phyloP scores from a whole-genome alignment of 2,329 filamentous ascomycete species.

The Leptographium radiaticola region DNA sequence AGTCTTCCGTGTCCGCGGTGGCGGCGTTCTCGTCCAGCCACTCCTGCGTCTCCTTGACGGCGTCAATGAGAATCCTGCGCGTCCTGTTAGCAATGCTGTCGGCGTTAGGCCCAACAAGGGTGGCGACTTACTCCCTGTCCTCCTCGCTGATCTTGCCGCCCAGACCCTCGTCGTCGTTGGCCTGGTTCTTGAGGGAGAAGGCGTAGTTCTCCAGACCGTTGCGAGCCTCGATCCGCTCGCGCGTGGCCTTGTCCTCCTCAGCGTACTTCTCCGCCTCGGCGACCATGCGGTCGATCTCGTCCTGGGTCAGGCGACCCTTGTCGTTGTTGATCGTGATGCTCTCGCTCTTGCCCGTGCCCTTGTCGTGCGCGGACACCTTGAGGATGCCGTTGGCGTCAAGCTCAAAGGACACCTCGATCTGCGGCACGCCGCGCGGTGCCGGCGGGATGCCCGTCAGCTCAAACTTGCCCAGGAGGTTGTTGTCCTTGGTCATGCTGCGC shows the following conservation, averaged over 20 bases:
- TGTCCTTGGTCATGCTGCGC: constrained; percentile 87
- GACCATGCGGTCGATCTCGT: constrained; percentile 99
- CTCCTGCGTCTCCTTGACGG: constrained; percentile 91
- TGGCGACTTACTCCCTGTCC: constrained; percentile 59
- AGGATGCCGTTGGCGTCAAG: constrained; percentile 98
- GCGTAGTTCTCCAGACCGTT: constrained; percentile 99
- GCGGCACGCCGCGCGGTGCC: constrained; percentile 87
- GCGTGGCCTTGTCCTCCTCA: constrained; percentile 97
- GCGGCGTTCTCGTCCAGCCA: constrained; percentile 94
- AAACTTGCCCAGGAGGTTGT: constrained; percentile 96
- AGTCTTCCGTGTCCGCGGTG: constrained; percentile 80
- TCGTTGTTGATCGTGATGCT: constrained; percentile 99
- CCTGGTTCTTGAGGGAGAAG: constrained; percentile 98
- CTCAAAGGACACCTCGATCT: constrained; percentile 97
- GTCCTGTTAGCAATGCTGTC: too few relatives aligned
- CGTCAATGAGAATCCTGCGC: constrained; percentile 53
- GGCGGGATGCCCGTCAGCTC: constrained; percentile 93
- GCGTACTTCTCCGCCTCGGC: constrained; percentile 96
- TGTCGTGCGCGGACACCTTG: constrained; percentile 90
- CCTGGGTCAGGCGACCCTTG: constrained; percentile 90
- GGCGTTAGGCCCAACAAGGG: too few relatives aligned
- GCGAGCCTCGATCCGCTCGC: constrained; percentile 90
- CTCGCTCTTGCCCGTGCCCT: constrained; percentile 95
- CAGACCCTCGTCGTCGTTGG: constrained; percentile 90
- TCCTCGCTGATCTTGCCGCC: constrained; percentile 98